These are phyloP conservation scores for Trametes sp. DNA, from an alignment of 1,284 basidiomycete genomes.

Conservation along the genomic window DNA sequence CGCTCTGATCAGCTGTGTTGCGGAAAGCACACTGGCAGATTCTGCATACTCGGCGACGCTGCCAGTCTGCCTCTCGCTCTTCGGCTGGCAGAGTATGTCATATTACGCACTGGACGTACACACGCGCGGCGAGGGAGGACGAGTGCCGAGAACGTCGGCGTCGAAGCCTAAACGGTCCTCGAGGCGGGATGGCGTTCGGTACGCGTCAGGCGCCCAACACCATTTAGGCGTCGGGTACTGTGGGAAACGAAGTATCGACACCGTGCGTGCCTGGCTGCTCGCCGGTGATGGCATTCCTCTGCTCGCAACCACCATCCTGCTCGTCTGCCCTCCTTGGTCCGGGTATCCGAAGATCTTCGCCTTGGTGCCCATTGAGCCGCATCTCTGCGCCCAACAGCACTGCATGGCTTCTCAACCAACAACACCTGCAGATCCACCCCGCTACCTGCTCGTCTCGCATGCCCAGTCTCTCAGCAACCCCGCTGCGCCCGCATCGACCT, in stretches of 20 bases:
- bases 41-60: slow-evolving; percentile 1
- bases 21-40: slow-evolving; percentile 10
- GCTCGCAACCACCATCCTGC: slow-evolving; percentile 3
- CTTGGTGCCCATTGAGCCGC: neutral
- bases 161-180: neutral
- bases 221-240: neutral
- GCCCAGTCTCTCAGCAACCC: slow-evolving; percentile 45
- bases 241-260: slow-evolving; percentile 8
- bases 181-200: slow-evolving; percentile 4
- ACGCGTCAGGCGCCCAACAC: slow-evolving; percentile 11
- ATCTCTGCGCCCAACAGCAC: neutral
- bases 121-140: neutral
- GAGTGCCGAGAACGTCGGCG: neutral
- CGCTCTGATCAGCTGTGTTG: slow-evolving; percentile 20
- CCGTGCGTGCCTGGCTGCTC: slow-evolving; percentile 5
- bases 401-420: neutral
- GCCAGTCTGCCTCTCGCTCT: slow-evolving; percentile 2
- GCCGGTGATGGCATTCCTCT: neutral
- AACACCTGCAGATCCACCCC: slow-evolving; percentile 50
- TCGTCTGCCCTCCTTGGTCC: neutral
- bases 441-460: slow-evolving; percentile 69
- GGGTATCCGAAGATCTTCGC: neutral
- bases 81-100: neutral
- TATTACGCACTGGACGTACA: neutral
- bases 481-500: slow-evolving; percentile 46